These are phyloP conservation scores for Papiliotrema laurentii DNA, from an alignment of 1,284 basidiomycete genomes.

Conservation along the genomic window DNA sequence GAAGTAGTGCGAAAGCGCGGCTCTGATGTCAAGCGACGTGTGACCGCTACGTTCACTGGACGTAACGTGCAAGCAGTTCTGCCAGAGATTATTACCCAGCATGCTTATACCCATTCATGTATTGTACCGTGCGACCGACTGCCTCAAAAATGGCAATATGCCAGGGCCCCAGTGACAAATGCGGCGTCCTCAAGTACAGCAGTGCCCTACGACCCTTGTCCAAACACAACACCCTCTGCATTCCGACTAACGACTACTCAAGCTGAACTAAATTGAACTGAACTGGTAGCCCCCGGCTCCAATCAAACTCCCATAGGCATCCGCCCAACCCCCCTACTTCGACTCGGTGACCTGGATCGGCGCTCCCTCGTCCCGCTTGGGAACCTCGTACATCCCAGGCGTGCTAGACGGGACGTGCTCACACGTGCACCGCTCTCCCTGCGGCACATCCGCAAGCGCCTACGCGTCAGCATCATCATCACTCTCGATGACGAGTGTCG, in stretches of 20 bases:
- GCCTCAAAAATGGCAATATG: too few species aligned
- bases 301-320: too few species aligned
- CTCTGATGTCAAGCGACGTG: neutral
- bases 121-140: neutral
- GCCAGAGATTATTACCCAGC: neutral
- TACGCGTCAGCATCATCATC: constrained; percentile 8
- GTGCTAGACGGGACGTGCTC: constrained; percentile 36
- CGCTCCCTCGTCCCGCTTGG: constrained; percentile 6
- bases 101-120: neutral
- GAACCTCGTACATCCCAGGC: constrained; percentile 38
- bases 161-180: too few species aligned
- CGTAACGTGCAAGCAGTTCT: neutral
- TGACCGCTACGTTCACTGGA: too few species aligned
- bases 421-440: constrained; percentile 36
- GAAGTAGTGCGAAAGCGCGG: neutral
- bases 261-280: too few species aligned
- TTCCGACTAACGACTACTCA: too few species aligned
- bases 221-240: too few species aligned
- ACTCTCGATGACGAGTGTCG: neutral
- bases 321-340: too few species aligned
- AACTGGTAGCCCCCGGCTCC: too few species aligned
- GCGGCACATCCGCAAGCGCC: constrained; percentile 36
- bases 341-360: neutral
- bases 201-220: too few species aligned
- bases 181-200: too few species aligned